A percentile compares a stretch with the other conserved stretches of the same genome.
Conservation (phyloP, 352 stramenopile genomes). For the Peronospora farinosa region DNA sequence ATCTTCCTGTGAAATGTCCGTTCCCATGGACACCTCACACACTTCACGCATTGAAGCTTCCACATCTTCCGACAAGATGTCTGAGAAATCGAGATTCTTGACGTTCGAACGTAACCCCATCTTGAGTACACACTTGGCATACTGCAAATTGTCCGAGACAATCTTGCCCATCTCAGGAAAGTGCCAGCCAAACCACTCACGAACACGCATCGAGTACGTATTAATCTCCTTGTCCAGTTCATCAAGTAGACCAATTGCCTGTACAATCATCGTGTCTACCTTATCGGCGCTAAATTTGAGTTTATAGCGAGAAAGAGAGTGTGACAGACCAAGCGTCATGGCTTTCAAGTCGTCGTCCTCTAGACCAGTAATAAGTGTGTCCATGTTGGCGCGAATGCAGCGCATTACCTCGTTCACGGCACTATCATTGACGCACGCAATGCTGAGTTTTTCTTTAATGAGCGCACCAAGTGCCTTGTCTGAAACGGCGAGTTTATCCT, state of each 20-base stretch:
- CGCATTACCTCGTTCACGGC: conserved; percentile 95
- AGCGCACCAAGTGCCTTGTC: conserved; percentile 93
- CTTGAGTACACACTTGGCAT: conserved; percentile 96
- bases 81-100: conserved; percentile 90
- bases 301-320: conserved; percentile 98
- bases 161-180: conserved; percentile 97
- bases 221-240: conserved; percentile 99
- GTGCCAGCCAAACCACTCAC: conserved; percentile 99
- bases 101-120: conserved; percentile 91
- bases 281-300: conserved; percentile 99
- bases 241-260: conserved; percentile 98
- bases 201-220: conserved; percentile 99
- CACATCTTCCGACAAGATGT: conserved; percentile 86
- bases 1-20: conserved; percentile 98
- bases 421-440: conserved; percentile 88
- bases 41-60: conserved; percentile 95
- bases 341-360: conserved; percentile 88
- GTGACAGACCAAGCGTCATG: conserved; percentile 99
- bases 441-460: conserved; percentile 98
- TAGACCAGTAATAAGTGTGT: conserved; percentile 88
- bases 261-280: conserved; percentile 99
- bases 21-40: conserved; percentile 99
- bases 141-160: conserved; percentile 97
- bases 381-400: conserved; percentile 95
- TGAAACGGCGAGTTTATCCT: conserved; percentile 94